These are phyloP conservation scores for Rhodotorula graminis DNA, from an alignment of 768 basidiomycete species.

Conservation along the genomic window DNA sequence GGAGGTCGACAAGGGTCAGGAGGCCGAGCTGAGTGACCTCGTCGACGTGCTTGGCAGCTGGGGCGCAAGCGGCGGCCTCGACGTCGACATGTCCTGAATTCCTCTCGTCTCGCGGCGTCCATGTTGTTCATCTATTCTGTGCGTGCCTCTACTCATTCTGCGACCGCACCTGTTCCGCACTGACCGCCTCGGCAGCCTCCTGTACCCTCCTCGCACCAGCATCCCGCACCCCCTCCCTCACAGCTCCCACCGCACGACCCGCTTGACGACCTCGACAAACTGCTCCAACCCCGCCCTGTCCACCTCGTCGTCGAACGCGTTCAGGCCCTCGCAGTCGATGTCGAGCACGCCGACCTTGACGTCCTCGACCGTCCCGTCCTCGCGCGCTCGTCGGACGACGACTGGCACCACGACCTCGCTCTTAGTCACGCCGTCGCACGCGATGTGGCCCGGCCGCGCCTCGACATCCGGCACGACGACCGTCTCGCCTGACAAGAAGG, in stretches of 20 bases:
- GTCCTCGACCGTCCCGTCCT: conserved; percentile 46
- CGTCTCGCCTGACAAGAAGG: conserved; percentile 58
- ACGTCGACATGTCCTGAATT: conserved; percentile 28
- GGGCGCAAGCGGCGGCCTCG: conserved; percentile 24
- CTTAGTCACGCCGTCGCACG: conserved; percentile 83
- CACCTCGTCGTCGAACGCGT: conserved; percentile 64
- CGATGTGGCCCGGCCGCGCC: conserved; percentile 83
- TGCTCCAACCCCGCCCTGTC: conserved; percentile 72
- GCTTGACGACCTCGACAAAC: conserved; percentile 51
- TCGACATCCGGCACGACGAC: conserved; percentile 74
- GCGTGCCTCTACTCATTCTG: background rate
- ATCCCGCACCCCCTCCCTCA: background rate
- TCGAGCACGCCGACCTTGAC: conserved; percentile 55
- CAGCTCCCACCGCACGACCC: conserved; percentile 32
- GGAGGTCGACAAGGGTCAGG: conserved; percentile 38
- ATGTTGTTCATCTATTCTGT: background rate
- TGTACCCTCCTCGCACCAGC: too few relatives aligned
- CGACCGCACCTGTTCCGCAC: background rate
- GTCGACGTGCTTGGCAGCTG: conserved; percentile 36
- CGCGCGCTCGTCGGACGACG: conserved; percentile 43
- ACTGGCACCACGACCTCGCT: conserved; percentile 87
- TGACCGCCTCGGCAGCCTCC: too few relatives aligned
- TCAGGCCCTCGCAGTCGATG: conserved; percentile 70
- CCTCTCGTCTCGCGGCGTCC: too few relatives aligned
- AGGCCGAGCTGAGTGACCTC: conserved; percentile 37